Base-by-base conservation (phyloP, 495 filamentous ascomycete species). In the Staphylotrichum longicolle region DNA sequence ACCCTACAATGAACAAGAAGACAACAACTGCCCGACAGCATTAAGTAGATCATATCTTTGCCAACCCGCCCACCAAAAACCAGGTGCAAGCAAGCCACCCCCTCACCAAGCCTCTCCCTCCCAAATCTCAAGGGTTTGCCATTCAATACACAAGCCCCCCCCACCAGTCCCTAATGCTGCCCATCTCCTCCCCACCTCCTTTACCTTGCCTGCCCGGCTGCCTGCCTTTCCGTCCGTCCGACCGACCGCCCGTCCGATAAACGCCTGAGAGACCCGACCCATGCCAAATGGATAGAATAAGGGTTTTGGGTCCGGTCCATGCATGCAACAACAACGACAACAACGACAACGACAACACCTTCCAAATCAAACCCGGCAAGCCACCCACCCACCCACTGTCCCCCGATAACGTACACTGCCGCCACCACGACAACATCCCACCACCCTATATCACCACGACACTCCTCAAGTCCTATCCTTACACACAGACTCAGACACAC, bases 211-310 rank as follows among this genome's bases (percentile, higher is more conserved):
- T 39, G 40, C 40, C 40, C 7, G 40, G 9, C 40, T 11, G 40
- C 40, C 46, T 11, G 7, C 8, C 46, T 30, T 34, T 7, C 50
- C 50, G 51, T 8, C 50, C 20, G 35, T 35, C 50, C 35, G 50
- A 7, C 32, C 35, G 49, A 32, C 49, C 34, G 50, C 50, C 50
- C 35, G 37, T 40, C 51, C 51, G 15, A 39, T 39, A 30, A 54
- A 54, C 51, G 51, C 51, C 51, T 30, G 41, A 20, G 35, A 40
- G 35, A 54, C 51, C 51, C 51, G 41, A 20, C n/a, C 40, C 7
- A 39, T 9, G 47, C 20, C 20, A 27, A 27, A 27, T 27, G 20
- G 20, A 27, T 27, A 27, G 20, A 27, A 27, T 27, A 27, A 27
- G 20, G 20, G 20, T 0, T 27, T 27, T 27, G 20, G 20, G 20